Conservation (phyloP, 2,329 filamentous ascomycete species). For the Beauveria sp. region DNA sequence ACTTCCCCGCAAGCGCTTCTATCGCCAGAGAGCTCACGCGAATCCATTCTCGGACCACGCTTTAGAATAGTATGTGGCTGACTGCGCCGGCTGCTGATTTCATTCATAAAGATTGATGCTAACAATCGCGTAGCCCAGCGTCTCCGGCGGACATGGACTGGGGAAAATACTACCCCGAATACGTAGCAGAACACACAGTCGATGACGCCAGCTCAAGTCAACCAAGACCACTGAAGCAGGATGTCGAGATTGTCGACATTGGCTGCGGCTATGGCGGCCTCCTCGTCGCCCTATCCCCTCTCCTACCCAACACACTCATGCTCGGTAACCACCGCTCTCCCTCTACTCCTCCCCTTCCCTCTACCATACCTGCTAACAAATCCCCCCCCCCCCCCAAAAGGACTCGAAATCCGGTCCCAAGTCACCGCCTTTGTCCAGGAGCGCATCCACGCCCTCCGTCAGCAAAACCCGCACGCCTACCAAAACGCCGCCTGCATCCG, state of each 20-base stretch:
- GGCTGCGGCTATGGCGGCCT: conserved; percentile 94
- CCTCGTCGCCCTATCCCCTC: conserved; percentile 74
- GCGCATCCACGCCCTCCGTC: conserved; percentile 72
- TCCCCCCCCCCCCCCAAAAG: conserved; percentile 32
- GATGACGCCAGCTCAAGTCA: conserved; percentile 18
- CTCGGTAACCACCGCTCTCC: conserved; percentile 49
- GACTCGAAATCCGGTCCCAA: conserved; percentile 85
- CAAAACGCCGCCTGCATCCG: conserved; percentile 86
- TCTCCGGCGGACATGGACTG: conserved; percentile 85
- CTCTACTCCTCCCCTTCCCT: not conserved
- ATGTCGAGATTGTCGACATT: conserved; percentile 91
- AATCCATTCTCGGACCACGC: conserved; percentile 96
- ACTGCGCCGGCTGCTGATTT: not conserved
- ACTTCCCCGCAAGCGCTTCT: conserved; percentile 91
- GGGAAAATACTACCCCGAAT: conserved; percentile 75
- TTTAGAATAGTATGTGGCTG: conserved; percentile 66
- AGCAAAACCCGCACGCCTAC: conserved; percentile 51
- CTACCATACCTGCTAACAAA: conserved; percentile 8
- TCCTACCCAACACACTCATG: conserved; percentile 73
- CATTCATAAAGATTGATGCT: not conserved
- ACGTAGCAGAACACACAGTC: conserved; percentile 36
- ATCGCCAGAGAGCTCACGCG: conserved; percentile 90
- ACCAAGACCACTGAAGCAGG: conserved; percentile 36
- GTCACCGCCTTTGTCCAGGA: conserved; percentile 89
- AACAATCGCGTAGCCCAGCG: conserved; percentile 51